phyloP scores from a whole-genome alignment of 169 alveolate species.

The Amoebophrya sp. region DNA sequence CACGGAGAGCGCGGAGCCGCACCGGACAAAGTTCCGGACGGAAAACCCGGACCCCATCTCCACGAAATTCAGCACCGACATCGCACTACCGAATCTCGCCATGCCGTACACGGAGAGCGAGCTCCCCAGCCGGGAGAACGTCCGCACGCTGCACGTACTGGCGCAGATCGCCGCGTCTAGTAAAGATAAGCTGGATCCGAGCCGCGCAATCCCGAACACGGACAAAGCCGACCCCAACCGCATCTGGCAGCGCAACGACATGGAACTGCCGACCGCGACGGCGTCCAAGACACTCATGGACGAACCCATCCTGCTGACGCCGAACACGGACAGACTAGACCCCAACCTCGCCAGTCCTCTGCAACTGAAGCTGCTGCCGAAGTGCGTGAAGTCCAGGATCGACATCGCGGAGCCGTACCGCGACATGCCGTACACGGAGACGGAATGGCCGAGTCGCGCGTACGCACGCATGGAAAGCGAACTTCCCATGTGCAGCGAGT shows the following conservation, averaged over 20 bases:
- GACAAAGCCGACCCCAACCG: background rate
- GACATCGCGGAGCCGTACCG: background rate
- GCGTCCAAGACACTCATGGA: background rate
- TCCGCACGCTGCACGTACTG: background rate
- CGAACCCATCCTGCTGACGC: background rate
- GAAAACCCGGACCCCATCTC: conserved; percentile 29
- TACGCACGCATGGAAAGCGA: background rate
- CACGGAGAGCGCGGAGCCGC: background rate
- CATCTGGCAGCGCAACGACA: background rate
- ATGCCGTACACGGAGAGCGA: background rate
- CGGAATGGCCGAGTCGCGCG: background rate
- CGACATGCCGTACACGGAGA: background rate
- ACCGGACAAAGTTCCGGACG: background rate
- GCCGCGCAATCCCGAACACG: background rate
- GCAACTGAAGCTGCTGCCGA: background rate
- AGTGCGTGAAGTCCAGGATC: background rate
- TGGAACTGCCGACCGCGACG: conserved; percentile 2
- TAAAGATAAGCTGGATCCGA: background rate
- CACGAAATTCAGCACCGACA: conserved; percentile 24
- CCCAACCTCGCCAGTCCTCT: conserved; percentile 17
- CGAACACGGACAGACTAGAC: background rate
- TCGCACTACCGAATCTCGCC: conserved; percentile 13
- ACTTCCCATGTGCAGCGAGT: background rate
- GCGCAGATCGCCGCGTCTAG: background rate
- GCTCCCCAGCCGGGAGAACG: conserved; percentile 25